phyloP scores from a whole-genome alignment of 2,329 filamentous ascomycete species.

The Nannizziopsis arthrosporioides region DNA sequence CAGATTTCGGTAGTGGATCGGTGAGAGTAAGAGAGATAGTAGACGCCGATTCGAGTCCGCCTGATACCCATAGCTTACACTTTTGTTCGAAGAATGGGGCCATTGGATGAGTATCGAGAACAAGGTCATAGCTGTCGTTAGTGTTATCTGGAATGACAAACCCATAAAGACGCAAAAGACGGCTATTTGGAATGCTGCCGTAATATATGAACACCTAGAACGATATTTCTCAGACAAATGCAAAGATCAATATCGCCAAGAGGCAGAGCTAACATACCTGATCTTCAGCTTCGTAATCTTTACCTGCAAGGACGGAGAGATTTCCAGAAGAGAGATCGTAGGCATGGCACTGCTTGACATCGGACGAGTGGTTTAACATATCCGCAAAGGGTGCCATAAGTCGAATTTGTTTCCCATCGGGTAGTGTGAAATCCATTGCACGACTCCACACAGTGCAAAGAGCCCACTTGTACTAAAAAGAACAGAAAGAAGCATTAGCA shows the following conservation, averaged over 20 bases:
- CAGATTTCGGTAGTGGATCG: conserved; percentile 25
- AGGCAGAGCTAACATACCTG: conserved; percentile 18
- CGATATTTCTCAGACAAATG: conserved; percentile 16
- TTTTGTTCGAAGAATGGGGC: conserved; percentile 28
- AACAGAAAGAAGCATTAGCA: conserved; percentile 15
- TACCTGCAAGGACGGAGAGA: conserved; percentile 23
- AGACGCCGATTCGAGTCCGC: conserved; percentile 24
- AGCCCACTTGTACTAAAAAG: conserved; percentile 29
- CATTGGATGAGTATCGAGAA: conserved; percentile 26
- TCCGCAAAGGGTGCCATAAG: conserved; percentile 28
- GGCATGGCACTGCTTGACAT: conserved; percentile 27
- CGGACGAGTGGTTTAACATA: conserved; percentile 30
- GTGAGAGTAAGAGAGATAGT: conserved; percentile 27
- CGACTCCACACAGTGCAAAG: conserved; percentile 24
- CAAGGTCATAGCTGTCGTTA: conserved; percentile 29
- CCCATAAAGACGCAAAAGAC: conserved; percentile 30
- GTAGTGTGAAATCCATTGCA: conserved; percentile 26
- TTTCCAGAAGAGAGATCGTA: conserved; percentile 25
- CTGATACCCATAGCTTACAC: conserved; percentile 26
- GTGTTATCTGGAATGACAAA: conserved; percentile 29
- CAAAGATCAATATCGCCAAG: conserved; percentile 15
- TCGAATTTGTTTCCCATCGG: conserved; percentile 17
- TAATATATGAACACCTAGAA: conserved; percentile 26
- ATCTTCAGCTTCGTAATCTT: conserved; percentile 26
- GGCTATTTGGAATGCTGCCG: conserved; percentile 26